phyloP scores from a whole-genome alignment of 805 yeast species.

The Wickerhamiella domercqiae region DNA sequence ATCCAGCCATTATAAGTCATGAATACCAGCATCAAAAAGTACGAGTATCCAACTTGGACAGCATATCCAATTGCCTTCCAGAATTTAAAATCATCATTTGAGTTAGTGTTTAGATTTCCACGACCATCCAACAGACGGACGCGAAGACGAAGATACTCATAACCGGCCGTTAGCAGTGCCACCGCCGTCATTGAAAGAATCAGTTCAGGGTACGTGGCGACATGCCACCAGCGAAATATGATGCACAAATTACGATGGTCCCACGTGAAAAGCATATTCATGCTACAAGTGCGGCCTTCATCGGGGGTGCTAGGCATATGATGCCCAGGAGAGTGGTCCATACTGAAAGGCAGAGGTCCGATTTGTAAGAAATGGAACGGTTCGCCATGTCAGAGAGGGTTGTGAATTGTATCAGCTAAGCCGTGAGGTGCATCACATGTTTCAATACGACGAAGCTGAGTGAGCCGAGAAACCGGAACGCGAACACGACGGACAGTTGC shows the following conservation, averaged over 20 bases:
- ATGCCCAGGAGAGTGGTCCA: background rate
- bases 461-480: too few species aligned
- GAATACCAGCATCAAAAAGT: conserved; percentile 57
- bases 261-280: conserved; percentile 62
- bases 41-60: conserved; percentile 18
- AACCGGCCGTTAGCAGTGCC: conserved; percentile 35
- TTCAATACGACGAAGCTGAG: too few species aligned
- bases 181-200: conserved; percentile 37
- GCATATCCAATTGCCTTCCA: conserved; percentile 16
- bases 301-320: background rate
- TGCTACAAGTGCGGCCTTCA: conserved; percentile 15
- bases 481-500: too few species aligned
- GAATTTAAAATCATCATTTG: conserved; percentile 1
- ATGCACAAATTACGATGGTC: conserved; percentile 58
- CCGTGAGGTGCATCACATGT: too few species aligned
- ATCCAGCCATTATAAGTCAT: conserved; percentile 81
- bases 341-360: too few species aligned
- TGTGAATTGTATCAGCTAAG: too few species aligned
- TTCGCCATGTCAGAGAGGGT: too few species aligned
- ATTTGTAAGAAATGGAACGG: too few species aligned
- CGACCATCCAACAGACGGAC: conserved; percentile 12
- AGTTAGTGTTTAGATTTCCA: conserved; percentile 1
- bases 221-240: conserved; percentile 69
- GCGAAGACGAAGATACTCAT: conserved; percentile 38
- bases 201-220: conserved; percentile 36